Evolutionary conservation across 2,329 filamentous ascomycete species (phyloP), one percentile per base, ranked within the genome.

Genomic region (Plectosphaerella sp.): DNA sequence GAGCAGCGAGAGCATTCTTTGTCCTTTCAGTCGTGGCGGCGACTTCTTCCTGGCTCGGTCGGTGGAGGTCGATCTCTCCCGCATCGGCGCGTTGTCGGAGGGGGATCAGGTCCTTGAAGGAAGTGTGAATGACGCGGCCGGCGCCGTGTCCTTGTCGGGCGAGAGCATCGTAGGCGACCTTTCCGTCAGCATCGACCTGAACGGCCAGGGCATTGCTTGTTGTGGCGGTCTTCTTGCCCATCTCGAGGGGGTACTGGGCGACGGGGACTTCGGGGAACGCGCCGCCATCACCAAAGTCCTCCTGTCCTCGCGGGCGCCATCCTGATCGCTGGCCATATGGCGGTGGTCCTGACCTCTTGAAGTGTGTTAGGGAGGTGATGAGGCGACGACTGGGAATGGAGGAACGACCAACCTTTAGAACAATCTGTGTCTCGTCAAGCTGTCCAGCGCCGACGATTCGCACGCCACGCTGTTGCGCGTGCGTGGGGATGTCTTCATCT

Each of bases 151-250:
- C 94, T 64, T 93, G 88, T 62, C 87, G 82, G 49, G 93, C 93
- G 64, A 99, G 96, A 50, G 92, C 91, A 68, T 96, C 91, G 74
- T 97, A 99, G 71, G 96, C 95, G 57, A 97, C 89, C 66, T 95
- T 96, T 45, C 94, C 94, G 59, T 96, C 88, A 1, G 80, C 84
- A 65, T 97, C 91, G 36, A 97, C 91, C 67, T 96, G 89, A 33
- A 97, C 80, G n/a, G 91, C 87, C 47, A 99, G 80, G 51, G 94
- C 92, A 72, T 96, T 97, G 59, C 86, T 94, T 46, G 79, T 83
- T 33, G 76, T 79, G 9, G 83, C 75, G 36, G 80, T 79, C 71
- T 96, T 95, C 62, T 87, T 84, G 53, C 93, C 93, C 91, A 97
- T 97, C 54, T 96, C 90, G 48, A 96, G 82, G 11, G 94, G 94